phyloP scores from a whole-genome alignment of 2,329 filamentous ascomycete species.

The Trichoderma koningii region DNA sequence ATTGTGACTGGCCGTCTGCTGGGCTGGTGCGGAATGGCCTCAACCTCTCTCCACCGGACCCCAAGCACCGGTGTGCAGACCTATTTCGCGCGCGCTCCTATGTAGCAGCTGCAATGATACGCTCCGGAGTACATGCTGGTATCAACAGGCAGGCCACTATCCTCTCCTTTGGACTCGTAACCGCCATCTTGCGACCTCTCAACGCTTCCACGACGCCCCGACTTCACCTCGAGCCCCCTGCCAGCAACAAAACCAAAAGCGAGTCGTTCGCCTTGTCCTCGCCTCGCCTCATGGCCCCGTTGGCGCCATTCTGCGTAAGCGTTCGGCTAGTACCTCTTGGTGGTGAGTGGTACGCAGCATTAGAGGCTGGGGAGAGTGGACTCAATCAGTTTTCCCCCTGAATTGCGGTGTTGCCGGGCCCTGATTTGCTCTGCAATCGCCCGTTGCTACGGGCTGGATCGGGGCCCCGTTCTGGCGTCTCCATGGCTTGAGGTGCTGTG shows the following conservation, averaged over 20 bases:
- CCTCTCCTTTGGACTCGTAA: too few species aligned
- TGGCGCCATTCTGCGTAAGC: conserved; percentile 22
- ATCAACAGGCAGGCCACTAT: too few species aligned
- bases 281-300: conserved; percentile 21
- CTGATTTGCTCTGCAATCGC: conserved; percentile 27
- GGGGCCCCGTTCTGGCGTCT: background rate
- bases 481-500: too few species aligned
- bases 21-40: background rate
- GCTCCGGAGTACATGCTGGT: too few species aligned
- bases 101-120: too few species aligned
- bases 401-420: conserved; percentile 26
- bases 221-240: background rate
- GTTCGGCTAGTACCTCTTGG: conserved; percentile 10
- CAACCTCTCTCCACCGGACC: background rate
- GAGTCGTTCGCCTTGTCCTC: conserved; percentile 19
- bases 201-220: too few species aligned
- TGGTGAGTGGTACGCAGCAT: too few species aligned
- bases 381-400: conserved; percentile 26
- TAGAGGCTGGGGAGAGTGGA: conserved; percentile 20
- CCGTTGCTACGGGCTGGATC: conserved; percentile 21
- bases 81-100: too few species aligned
- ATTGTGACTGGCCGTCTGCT: conserved; percentile 8
- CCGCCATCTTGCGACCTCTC: too few species aligned
- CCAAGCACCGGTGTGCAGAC: conserved; percentile 11
- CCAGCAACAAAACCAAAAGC: background rate